phyloP scores from a whole-genome alignment of 495 filamentous ascomycete genomes.

The Penicillium coffeae region DNA sequence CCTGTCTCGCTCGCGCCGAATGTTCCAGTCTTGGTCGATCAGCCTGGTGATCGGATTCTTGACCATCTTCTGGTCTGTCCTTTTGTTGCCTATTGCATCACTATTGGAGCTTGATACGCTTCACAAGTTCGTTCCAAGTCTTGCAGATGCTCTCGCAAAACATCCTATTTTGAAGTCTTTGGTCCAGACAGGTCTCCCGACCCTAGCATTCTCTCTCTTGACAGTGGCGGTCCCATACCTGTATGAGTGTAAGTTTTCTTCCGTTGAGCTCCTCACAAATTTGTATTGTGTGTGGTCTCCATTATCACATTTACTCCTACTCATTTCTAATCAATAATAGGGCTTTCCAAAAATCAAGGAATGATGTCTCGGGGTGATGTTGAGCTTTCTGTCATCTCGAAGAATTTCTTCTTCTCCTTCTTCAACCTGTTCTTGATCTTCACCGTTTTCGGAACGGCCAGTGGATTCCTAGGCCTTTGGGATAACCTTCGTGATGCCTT shows the following conservation, averaged over 20 bases:
- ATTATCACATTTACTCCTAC: too few species aligned
- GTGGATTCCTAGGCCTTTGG: constrained; percentile 64
- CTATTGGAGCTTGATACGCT: constrained; percentile 76
- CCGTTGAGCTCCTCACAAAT: too few species aligned
- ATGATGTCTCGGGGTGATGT: constrained; percentile 93
- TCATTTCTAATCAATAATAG: constrained; percentile 26
- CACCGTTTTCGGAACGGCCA: constrained; percentile 81
- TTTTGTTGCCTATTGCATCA: constrained; percentile 76
- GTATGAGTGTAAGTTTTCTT: constrained; percentile 68
- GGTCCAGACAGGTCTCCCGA: constrained; percentile 84
- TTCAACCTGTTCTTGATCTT: constrained; percentile 98
- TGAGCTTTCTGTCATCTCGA: constrained; percentile 92
- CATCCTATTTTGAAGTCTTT: constrained; percentile 69
- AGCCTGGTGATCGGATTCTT: constrained; percentile 76
- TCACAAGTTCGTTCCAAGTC: constrained; percentile 61
- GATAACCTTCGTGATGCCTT: constrained; percentile 67
- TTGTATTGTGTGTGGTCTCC: too few species aligned
- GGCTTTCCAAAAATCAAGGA: constrained; percentile 81
- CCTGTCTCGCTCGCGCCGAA: constrained; percentile 66
- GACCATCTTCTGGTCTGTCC: constrained; percentile 83
- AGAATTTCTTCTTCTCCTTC: constrained; percentile 99
- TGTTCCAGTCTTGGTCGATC: constrained; percentile 73
- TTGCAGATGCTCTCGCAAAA: constrained; percentile 61
- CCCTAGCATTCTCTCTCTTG: constrained; percentile 74
- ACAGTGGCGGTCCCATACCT: constrained; percentile 88